phyloP scores from a whole-genome alignment of 495 filamentous ascomycete genomes.

The Stereocaulon alpinum region DNA sequence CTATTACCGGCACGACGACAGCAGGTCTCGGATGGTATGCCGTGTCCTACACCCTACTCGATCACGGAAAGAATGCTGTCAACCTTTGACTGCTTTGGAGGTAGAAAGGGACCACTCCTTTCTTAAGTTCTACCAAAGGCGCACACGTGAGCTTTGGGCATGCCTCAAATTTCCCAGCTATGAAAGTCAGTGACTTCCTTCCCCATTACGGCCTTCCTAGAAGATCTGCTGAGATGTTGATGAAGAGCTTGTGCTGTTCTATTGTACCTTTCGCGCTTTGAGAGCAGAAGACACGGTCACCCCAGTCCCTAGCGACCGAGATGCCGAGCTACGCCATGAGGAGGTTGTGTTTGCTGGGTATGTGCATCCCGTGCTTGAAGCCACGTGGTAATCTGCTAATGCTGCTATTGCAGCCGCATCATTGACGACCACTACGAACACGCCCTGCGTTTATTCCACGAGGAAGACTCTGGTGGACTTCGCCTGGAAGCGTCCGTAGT shows the following conservation, averaged over 20 bases:
- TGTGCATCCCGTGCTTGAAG: slow-evolving; percentile 11
- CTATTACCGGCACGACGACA: slow-evolving; percentile 43
- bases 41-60: slow-evolving; percentile 32
- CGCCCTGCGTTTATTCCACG: slow-evolving; percentile 60
- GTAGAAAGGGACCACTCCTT: slow-evolving; percentile 42
- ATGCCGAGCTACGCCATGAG: slow-evolving; percentile 54
- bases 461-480: slow-evolving; percentile 51
- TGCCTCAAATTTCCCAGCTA: slow-evolving; percentile 15
- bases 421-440: slow-evolving; percentile 60
- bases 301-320: slow-evolving; percentile 40
- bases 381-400: slow-evolving; percentile 13
- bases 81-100: slow-evolving; percentile 43
- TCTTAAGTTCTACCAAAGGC: slow-evolving; percentile 45
- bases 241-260: slow-evolving; percentile 65
- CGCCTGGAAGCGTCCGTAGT: slow-evolving; percentile 35
- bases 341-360: slow-evolving; percentile 61
- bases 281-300: slow-evolving; percentile 55
- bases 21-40: slow-evolving; percentile 49
- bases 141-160: slow-evolving; percentile 22
- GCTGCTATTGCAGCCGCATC: slow-evolving; percentile 45
- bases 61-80: slow-evolving; percentile 36
- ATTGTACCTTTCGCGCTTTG: slow-evolving; percentile 63
- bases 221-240: background rate
- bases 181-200: slow-evolving; percentile 5
- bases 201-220: slow-evolving; percentile 1